Percentiles rank a stretch among this genome's conserved stretches.
phyloP scores from a whole-genome alignment of 2,329 filamentous ascomycete species.

The Xylariaceae sp. region DNA sequence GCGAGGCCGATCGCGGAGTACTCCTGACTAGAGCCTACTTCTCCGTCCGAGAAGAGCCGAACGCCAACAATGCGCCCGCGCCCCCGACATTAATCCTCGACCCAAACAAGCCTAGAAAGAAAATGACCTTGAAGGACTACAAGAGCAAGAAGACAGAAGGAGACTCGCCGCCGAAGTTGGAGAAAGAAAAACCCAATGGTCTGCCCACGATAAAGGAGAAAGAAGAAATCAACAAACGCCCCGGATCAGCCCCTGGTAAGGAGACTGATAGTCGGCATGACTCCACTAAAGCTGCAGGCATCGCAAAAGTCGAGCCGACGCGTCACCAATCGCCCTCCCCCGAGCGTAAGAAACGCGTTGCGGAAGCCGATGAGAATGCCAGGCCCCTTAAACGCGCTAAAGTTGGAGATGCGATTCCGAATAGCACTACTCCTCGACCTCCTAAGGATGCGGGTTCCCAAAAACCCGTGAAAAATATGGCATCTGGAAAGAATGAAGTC shows the following conservation, averaged over 20 bases:
- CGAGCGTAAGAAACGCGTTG: slow-evolving; percentile 43
- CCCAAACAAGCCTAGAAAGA: slow-evolving; percentile 43
- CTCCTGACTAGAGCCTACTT: slow-evolving; percentile 53
- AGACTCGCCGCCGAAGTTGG: slow-evolving; percentile 25
- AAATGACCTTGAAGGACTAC: slow-evolving; percentile 55
- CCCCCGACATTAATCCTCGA: slow-evolving; percentile 23
- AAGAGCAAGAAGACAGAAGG: slow-evolving; percentile 46
- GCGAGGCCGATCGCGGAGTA: slow-evolving; percentile 52
- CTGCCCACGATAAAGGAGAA: slow-evolving; percentile 23
- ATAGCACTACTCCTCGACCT: slow-evolving; percentile 18
- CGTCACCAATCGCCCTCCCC: slow-evolving; percentile 37
- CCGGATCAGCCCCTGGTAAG: slow-evolving; percentile 15
- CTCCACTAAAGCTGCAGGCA: slow-evolving; percentile 21
- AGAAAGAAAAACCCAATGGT: slow-evolving; percentile 22
- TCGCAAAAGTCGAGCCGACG: slow-evolving; percentile 26
- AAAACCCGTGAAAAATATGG: slow-evolving; percentile 13
- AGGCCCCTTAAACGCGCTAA: slow-evolving; percentile 44
- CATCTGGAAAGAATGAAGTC: slow-evolving; percentile 21
- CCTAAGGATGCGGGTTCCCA: slow-evolving; percentile 22
- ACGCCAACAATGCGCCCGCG: slow-evolving; percentile 31
- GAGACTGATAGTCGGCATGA: slow-evolving; percentile 26
- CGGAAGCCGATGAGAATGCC: slow-evolving; percentile 40
- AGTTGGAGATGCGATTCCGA: slow-evolving; percentile 32
- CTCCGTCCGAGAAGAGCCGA: slow-evolving; percentile 48
- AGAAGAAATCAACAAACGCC: slow-evolving; percentile 28